Evolutionary conservation across 2,329 filamentous ascomycete genomes (phyloP), one percentile per base, ranked within the genome.

Genomic region (Epichloe brachyelytri): DNA sequence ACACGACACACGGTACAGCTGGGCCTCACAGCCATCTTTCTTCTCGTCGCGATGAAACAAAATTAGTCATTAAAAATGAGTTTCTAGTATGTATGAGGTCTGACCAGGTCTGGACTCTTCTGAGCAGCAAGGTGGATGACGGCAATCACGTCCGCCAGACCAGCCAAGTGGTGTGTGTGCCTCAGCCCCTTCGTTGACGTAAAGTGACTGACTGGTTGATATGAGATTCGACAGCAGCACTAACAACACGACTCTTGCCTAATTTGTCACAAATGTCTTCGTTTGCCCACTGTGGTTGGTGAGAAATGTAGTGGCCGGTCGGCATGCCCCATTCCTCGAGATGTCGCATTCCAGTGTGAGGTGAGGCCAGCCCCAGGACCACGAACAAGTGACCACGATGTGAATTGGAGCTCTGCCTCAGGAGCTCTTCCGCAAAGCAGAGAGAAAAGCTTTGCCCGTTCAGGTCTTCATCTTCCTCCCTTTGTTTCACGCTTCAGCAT

Each of bases 341-440:
- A 17, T 11, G 17, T 26, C 40, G 51, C 51, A 52, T 52, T 52
- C 51, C 51, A 52, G 51, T 38, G 43, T 17, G 26, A 40, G 43
- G 43, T 17, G 26, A 40, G 43, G 43, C 43, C 46, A 43, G 26
- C 19, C 33, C 40, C 34, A 22, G 43, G n/a, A 30, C 43, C 43
- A 38, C 37, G 36, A 49, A 19, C 14, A 12, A 3, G 41, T 41
- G 36, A 34, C n/a, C 15, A n/a, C 11, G 26, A 37, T 20, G 10
- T 34, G 37, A 43, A 14, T 5, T 15, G 4, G 8, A 26, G n/a
- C 12, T 7, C 3, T 45, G 26, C 43, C 43, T 37, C 45, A 17
- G n/a, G 43, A 44, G 30, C 39, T 15, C 7, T 5, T 12, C 40
- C 7, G 30, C 7, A 14, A 44, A 49, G 33, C 22, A 14, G 5